A percentile compares a stretch with the other conserved stretches of the same genome.
Conservation (phyloP, 495 filamentous ascomycete species). For the Durotheca rogersii region DNA sequence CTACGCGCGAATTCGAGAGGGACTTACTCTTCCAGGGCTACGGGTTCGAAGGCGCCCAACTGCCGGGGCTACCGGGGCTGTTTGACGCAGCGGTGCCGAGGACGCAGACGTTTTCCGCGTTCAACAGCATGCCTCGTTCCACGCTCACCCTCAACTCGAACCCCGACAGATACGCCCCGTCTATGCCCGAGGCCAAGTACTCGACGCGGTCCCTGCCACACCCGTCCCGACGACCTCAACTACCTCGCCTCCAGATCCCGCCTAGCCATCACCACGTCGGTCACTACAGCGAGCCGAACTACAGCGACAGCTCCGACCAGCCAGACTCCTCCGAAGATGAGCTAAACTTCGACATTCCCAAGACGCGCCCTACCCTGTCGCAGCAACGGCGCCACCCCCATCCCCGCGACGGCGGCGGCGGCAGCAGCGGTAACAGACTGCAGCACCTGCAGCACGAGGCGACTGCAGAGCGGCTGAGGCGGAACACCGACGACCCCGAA, state of each 20-base stretch:
- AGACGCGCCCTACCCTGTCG: slow-evolving; percentile 3
- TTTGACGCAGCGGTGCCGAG: slow-evolving; percentile 23
- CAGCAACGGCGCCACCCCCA: no score
- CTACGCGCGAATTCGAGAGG: slow-evolving; percentile 42
- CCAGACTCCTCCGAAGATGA: slow-evolving; percentile 28
- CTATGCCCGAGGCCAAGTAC: slow-evolving; percentile 4
- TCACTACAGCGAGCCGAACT: slow-evolving; percentile 21
- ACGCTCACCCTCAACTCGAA: slow-evolving; percentile 5
- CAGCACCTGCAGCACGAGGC: slow-evolving; percentile 9
- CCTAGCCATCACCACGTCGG: no score
- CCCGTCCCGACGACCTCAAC: neutral
- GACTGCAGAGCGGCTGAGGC: neutral
- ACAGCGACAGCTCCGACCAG: neutral
- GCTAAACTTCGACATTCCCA: slow-evolving; percentile 31
- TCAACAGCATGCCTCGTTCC: neutral
- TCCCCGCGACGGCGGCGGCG: no score
- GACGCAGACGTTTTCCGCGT: neutral
- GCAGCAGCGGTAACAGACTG: no score
- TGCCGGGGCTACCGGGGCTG: slow-evolving; percentile 45
- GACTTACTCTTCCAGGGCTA: slow-evolving; percentile 48
- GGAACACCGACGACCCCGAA: slow-evolving; percentile 21
- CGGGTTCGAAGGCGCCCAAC: slow-evolving; percentile 33
- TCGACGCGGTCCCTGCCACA: slow-evolving; percentile 11
- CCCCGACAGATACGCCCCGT: slow-evolving; percentile 1
- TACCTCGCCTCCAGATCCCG: slow-evolving; percentile 18